phyloP scores from a whole-genome alignment of 2,329 filamentous ascomycete genomes.

The Chalaropsis ovoidea region DNA sequence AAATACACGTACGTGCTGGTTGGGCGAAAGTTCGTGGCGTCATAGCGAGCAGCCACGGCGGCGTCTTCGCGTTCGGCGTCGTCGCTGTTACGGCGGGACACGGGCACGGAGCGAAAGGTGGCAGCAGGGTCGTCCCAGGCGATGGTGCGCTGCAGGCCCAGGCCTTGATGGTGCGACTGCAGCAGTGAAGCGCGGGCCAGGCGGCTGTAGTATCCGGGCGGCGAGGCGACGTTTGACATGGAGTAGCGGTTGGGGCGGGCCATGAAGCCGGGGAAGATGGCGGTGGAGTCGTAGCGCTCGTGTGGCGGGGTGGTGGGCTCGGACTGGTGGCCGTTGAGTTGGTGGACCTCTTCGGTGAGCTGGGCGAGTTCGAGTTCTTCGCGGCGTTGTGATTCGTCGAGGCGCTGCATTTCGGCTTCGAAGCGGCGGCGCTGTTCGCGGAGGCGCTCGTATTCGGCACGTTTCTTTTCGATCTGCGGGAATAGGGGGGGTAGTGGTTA shows the following conservation, averaged over 20 bases:
- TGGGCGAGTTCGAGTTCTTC: constrained; percentile 76
- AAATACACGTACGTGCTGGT: constrained; percentile 62
- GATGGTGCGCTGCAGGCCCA: constrained; percentile 47
- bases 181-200: constrained; percentile 49
- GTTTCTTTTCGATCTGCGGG: constrained; percentile 79
- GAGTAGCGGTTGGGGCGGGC: constrained; percentile 83
- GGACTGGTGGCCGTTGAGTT: constrained; percentile 65
- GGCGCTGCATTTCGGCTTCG: constrained; percentile 81
- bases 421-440: constrained; percentile 81
- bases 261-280: constrained; percentile 67
- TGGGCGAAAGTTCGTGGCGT: constrained; percentile 61
- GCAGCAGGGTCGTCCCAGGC: constrained; percentile 51
- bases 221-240: constrained; percentile 74
- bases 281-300: constrained; percentile 59
- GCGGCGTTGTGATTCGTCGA: constrained; percentile 73
- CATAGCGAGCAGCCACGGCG: constrained; percentile 48
- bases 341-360: constrained; percentile 67
- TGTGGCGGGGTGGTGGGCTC: constrained; percentile 96
- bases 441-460: constrained; percentile 81
- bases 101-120: constrained; percentile 76
- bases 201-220: constrained; percentile 63
- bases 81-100: constrained; percentile 81
- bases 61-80: constrained; percentile 64
- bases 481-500: not conserved
- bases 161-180: constrained; percentile 61